Base-by-base conservation (phyloP, 768 basidiomycete genomes). In the Pisolithus albus region DNA sequence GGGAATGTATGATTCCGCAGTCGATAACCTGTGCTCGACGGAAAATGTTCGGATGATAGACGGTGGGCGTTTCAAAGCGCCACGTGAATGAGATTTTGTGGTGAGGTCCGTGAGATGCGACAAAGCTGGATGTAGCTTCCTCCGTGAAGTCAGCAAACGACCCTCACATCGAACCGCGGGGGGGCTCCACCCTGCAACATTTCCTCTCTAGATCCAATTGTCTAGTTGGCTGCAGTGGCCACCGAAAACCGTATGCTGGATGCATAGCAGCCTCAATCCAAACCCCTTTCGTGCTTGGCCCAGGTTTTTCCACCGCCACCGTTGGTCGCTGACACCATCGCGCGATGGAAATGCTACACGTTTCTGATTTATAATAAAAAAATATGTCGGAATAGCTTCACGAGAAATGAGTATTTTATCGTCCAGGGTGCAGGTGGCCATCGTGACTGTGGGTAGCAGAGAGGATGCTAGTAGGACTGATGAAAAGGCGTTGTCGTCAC, bases 21-120 rank as follows among this genome's bases (percentile, higher is more conserved):
- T 58, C 6, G 72, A 67, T 32, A 76, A 65, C 3, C 80, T 74
- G 56, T 81, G 82, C 49, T 80, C 80, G 57, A 78, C 53, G 15
- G 65, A 63, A 57, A 74, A 62, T 1, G 65, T 58, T 9, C 72
- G 68, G 3, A 57, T 44, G 47, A 69, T 47, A 11, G 52, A 37
- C 10, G 53, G 24, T 10, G 52, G 19, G 36, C 57, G 39, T 30
- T 54, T 26, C 11, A 67, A 32, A 36, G 7, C 7, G 26, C 26
- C 26, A 5, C 6, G 6, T 26, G 26, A 26, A 5, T 26, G 26
- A 26, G 1, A 26, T 26, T 26, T 26, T 26, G 26, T 26, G 26
- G 26, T 26, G 26, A 7, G 7, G 26, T 26, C 26, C 26, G 7
- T 32, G 1, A 65, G 68, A 47, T 64, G 64, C 8, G 26, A 3